Percentiles rank a stretch among this genome's conserved stretches.
Conservation (phyloP, 257 asterid genomes). For the Ehretia macrophylla region DNA sequence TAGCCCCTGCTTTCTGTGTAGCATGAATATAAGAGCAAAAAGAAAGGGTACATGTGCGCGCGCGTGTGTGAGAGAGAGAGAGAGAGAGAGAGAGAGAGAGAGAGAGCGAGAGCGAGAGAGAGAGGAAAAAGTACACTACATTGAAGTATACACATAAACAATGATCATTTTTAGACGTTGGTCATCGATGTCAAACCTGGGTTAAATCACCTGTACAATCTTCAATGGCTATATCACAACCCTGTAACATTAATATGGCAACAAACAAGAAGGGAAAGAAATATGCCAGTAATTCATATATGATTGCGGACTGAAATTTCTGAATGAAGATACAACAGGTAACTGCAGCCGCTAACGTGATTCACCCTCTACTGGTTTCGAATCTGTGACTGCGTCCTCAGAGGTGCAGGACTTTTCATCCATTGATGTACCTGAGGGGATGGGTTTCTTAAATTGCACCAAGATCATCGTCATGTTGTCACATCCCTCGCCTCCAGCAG, state of each 20-base stretch:
- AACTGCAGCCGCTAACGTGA: conserved; percentile 10
- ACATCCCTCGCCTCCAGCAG: conserved; percentile 89
- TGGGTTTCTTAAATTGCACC: conserved; percentile 66
- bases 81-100: no score
- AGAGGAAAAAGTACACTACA: neutral
- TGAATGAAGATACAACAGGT: no score
- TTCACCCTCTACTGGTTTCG: conserved; percentile 13
- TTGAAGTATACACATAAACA: neutral
- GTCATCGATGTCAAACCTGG: neutral
- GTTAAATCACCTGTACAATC: neutral
- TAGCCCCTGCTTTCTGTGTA: no score
- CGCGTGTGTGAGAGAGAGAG: neutral
- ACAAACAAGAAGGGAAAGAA: neutral
- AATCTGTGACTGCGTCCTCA: conserved; percentile 18
- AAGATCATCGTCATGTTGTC: conserved; percentile 95
- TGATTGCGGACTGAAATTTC: neutral
- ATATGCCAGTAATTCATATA: conserved; percentile 1
- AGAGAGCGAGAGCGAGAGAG: neutral
- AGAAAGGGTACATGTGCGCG: neutral
- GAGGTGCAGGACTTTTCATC: conserved; percentile 26
- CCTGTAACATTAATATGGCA: neutral
- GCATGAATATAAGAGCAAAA: no score
- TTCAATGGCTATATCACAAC: neutral
- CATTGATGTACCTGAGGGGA: conserved; percentile 22
- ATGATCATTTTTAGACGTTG: neutral